Percentiles rank a stretch among this genome's conserved stretches.
Evolutionary conservation across 2,329 filamentous ascomycete genomes (phyloP).

Genomic region (Escovopsis weberi): DNA sequence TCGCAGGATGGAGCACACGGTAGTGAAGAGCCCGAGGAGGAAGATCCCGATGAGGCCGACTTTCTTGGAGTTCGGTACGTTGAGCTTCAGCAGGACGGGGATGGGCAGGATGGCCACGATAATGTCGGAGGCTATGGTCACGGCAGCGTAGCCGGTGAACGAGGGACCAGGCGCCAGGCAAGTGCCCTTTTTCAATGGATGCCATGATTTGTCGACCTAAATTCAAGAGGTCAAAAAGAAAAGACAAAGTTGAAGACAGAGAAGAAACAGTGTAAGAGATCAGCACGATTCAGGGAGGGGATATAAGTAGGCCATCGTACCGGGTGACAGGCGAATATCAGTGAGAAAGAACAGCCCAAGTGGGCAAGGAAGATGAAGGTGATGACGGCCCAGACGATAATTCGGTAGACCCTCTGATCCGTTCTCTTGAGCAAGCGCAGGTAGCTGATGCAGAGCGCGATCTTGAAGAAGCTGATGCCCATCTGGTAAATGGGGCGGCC

Average conservation of each 20-base stretch:
- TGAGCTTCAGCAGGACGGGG: conserved; percentile 32
- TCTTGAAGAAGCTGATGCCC: conserved; percentile 42
- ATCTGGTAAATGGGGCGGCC: conserved; percentile 40
- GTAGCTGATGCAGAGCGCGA: conserved; percentile 37
- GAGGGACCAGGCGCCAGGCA: conserved; percentile 32
- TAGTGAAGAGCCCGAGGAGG: conserved; percentile 38
- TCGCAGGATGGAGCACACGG: conserved; percentile 37
- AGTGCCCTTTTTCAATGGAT: conserved; percentile 21
- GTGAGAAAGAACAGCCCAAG: conserved; percentile 31
- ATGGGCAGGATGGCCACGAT: conserved; percentile 35
- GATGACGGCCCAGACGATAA: conserved; percentile 30
- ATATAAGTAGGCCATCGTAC: conserved; percentile 15
- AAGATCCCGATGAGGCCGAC: conserved; percentile 36
- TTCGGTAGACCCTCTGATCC: conserved; percentile 28
- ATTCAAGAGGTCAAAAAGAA: too few relatives aligned
- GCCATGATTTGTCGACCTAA: conserved; percentile 31
- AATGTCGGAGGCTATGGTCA: conserved; percentile 37
- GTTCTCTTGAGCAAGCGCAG: conserved; percentile 35
- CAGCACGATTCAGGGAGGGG: too few relatives aligned
- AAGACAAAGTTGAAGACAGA: too few relatives aligned
- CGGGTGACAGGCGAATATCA: conserved; percentile 36
- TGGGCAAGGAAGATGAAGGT: conserved; percentile 29
- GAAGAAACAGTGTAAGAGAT: too few relatives aligned
- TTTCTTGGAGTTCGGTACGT: conserved; percentile 34
- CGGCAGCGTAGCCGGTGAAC: conserved; percentile 35